Percentiles rank a stretch among this genome's conserved stretches.
Conservation (phyloP, 805 yeast genomes). For the Maudiozyma bulderi region DNA sequence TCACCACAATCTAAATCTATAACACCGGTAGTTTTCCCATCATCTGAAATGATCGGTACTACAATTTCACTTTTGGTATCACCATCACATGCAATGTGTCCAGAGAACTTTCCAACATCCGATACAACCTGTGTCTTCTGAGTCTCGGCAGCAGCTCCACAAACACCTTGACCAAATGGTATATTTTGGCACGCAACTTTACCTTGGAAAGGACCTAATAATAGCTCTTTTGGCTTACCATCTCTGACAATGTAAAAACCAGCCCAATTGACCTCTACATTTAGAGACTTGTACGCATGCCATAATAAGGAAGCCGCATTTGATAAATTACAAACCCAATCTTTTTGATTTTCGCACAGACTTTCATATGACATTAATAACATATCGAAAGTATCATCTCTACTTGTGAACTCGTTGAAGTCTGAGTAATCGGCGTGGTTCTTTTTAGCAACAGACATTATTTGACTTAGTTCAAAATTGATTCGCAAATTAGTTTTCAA, state of each 20-base stretch:
- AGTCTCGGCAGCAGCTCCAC: slow-evolving; percentile 70
- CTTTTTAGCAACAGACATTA: slow-evolving; percentile 1
- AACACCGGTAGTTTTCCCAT: slow-evolving; percentile 53
- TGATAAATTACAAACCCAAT: slow-evolving; percentile 86
- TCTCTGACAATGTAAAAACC: slow-evolving; percentile 62
- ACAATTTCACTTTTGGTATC: slow-evolving; percentile 90
- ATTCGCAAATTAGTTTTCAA: not conserved
- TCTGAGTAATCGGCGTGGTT: slow-evolving; percentile 72
- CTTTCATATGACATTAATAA: slow-evolving; percentile 57
- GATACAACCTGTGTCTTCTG: slow-evolving; percentile 61
- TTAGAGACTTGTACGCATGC: slow-evolving; percentile 69
- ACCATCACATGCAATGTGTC: slow-evolving; percentile 96
- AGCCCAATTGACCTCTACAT: slow-evolving; percentile 70
- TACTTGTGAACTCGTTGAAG: slow-evolving; percentile 33
- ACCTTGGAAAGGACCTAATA: slow-evolving; percentile 92
- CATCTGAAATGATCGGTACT: slow-evolving; percentile 54
- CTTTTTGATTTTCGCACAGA: slow-evolving; percentile 48
- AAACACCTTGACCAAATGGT: slow-evolving; percentile 73
- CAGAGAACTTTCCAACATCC: slow-evolving; percentile 72
- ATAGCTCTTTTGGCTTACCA: slow-evolving; percentile 33
- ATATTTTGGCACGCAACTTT: slow-evolving; percentile 92
- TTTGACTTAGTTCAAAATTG: no score
- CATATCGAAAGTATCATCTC: slow-evolving; percentile 47
- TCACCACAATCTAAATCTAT: slow-evolving; percentile 76
- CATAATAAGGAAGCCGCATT: slow-evolving; percentile 81